Evolutionary conservation across 768 basidiomycete genomes (phyloP).

Genomic region (Tricholoma sp.): DNA sequence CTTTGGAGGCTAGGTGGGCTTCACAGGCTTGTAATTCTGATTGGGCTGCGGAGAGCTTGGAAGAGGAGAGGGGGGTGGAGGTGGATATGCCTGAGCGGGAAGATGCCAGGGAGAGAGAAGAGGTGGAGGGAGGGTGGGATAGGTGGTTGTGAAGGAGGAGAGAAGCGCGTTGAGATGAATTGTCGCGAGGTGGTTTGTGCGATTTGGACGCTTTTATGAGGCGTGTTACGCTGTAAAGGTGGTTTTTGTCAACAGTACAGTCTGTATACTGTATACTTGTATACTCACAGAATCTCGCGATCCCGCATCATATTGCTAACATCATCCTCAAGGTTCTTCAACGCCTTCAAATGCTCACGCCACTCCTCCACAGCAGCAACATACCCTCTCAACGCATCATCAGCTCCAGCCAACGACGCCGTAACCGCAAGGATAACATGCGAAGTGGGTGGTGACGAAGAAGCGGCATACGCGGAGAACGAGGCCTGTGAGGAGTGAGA

Average conservation of each 20-base stretch:
- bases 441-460: constrained; percentile 51
- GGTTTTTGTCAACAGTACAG: no score
- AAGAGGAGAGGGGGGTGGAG: constrained; percentile 22
- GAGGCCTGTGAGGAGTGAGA: constrained; percentile 60
- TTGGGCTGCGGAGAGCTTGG: constrained; percentile 65
- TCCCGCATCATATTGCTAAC: constrained; percentile 66
- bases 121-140: constrained; percentile 28
- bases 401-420: constrained; percentile 53
- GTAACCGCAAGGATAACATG: constrained; percentile 54
- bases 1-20: constrained; percentile 62
- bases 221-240: constrained; percentile 55
- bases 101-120: constrained; percentile 19
- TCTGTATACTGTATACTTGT: no score
- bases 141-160: constrained; percentile 16
- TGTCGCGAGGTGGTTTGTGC: constrained; percentile 34
- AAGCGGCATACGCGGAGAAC: constrained; percentile 68
- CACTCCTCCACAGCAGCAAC: constrained; percentile 58
- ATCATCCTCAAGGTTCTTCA: constrained; percentile 71
- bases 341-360: constrained; percentile 50
- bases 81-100: constrained; percentile 23
- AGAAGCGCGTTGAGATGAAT: background rate
- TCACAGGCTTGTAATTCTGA: constrained; percentile 82
- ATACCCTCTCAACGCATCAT: constrained; percentile 64
- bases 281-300: constrained; percentile 75
- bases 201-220: constrained; percentile 74